Conservation (phyloP, 179 eudicot genomes). For the Camellia oleifera region DNA sequence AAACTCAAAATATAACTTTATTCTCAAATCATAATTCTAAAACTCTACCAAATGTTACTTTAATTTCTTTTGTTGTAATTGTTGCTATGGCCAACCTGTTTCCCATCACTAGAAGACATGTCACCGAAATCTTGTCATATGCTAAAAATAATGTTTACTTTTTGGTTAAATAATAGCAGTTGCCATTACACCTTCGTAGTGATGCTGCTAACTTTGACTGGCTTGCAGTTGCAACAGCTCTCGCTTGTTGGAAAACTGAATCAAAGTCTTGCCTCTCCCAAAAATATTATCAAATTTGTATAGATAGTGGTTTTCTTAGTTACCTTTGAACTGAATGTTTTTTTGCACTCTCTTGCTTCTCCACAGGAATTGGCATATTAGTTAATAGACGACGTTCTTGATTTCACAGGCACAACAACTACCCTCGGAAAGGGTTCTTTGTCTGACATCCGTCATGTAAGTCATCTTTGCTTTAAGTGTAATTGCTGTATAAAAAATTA, state of each 20-base stretch:
- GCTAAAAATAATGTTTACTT: background rate
- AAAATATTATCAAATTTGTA: too few relatives aligned
- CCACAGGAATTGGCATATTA: slow-evolving; percentile 90
- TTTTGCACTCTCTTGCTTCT: background rate
- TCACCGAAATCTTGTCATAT: background rate
- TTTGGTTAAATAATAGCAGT: background rate
- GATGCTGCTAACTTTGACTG: background rate
- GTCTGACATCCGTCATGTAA: slow-evolving; percentile 87
- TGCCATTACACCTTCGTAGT: background rate
- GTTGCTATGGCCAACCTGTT: background rate
- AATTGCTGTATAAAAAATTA: background rate
- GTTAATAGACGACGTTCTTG: slow-evolving; percentile 88
- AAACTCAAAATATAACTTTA: too few relatives aligned
- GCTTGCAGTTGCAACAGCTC: background rate
- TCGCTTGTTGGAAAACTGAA: background rate
- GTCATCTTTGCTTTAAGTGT: slow-evolving; percentile 11
- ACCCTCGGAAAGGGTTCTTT: slow-evolving; percentile 94
- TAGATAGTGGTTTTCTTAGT: background rate
- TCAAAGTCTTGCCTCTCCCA: background rate
- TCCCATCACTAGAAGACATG: background rate
- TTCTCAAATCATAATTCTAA: too few relatives aligned
- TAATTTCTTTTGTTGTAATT: background rate
- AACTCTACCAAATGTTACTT: too few relatives aligned
- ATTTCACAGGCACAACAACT: slow-evolving; percentile 88
- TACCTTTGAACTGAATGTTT: background rate